Evolutionary conservation across 164 flowering plant species (phyloP).

Genomic region (Warburgia ugandensis): DNA sequence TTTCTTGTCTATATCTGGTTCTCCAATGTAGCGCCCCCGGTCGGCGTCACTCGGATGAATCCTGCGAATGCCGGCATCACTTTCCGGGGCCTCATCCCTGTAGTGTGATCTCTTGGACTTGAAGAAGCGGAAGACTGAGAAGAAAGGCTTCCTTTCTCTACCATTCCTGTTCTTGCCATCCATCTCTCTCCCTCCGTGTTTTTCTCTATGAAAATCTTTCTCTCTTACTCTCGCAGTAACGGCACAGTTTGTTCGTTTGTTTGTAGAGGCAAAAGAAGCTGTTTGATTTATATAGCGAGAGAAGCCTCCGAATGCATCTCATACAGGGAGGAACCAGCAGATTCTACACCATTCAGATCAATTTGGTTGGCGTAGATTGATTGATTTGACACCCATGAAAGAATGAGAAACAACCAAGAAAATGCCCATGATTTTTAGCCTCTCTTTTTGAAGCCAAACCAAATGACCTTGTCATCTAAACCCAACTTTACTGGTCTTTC

Average conservation of each 20-base stretch:
- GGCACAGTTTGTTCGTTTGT: background rate
- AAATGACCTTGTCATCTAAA: background rate
- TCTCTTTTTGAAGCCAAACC: background rate
- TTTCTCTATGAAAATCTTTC: background rate
- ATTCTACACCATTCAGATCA: background rate
- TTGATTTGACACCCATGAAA: background rate
- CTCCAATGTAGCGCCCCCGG: too few species aligned
- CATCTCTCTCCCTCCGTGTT: background rate
- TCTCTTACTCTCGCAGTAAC: background rate
- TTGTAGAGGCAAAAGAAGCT: background rate
- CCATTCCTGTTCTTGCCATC: background rate
- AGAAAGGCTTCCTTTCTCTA: background rate
- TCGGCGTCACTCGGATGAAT: background rate
- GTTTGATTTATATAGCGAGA: too few species aligned
- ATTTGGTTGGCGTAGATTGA: background rate
- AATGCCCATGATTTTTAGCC: background rate
- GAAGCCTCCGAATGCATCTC: too few species aligned
- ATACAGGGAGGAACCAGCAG: too few species aligned
- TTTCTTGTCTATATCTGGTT: conserved; percentile 1
- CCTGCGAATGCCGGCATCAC: background rate
- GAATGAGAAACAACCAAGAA: background rate
- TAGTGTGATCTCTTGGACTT: background rate
- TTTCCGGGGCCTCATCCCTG: background rate
- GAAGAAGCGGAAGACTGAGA: conserved; percentile 2
- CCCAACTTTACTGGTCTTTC: background rate